Base-by-base conservation (phyloP, 2,329 filamentous ascomycete genomes). In the Macrophomina tecta region DNA sequence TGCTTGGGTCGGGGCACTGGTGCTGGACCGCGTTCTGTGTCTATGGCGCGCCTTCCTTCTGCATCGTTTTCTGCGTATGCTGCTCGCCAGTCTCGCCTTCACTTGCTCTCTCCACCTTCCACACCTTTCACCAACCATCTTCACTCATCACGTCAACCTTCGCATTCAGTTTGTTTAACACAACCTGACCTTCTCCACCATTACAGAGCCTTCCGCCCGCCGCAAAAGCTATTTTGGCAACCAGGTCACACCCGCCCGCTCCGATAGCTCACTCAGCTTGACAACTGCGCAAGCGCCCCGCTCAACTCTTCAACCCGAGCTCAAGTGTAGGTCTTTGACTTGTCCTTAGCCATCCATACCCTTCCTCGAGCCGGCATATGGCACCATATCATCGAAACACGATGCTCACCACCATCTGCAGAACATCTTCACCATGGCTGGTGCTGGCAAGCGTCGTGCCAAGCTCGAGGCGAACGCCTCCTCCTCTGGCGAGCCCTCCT, bases 391-490 rank as follows among this genome's bases (percentile, higher is more conserved):
- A 28, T 38, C 49, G 56, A 30, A 38, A 11, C 11, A 12, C 11
- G 18, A 48, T 40, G 12, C 63, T 65, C 52, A 65, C 7, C 40
- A 14, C 5, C 34, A 1, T 38, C 9, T 16, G 6, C 40, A 18
- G 16, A 36, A 38, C 51, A 38, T 18, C 14, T 28, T 40, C 52
- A 7, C 52, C n/a, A 82, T 82, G 80, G 78, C 72, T 28, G 77
- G 76, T 48, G 72, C 79, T 52, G 53, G 72, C 1, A 81, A 79
- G 74, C 72, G 73, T 52, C 76, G 73, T 51, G 73, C 72, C 11
- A 69, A 76, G 65, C 68, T 70, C 23, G 73, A 79, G 72, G 72
- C 73, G 58, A 68, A 73, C 32, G 67, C 73, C 32, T 70, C 69
- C 56, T 77, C 75, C 38, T 72, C 73, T 32, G 69, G 74, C 63